A percentile compares a stretch with the other conserved stretches of the same genome.
Conservation (phyloP, 352 stramenopile species). For the Phytophthora nicotianae region DNA sequence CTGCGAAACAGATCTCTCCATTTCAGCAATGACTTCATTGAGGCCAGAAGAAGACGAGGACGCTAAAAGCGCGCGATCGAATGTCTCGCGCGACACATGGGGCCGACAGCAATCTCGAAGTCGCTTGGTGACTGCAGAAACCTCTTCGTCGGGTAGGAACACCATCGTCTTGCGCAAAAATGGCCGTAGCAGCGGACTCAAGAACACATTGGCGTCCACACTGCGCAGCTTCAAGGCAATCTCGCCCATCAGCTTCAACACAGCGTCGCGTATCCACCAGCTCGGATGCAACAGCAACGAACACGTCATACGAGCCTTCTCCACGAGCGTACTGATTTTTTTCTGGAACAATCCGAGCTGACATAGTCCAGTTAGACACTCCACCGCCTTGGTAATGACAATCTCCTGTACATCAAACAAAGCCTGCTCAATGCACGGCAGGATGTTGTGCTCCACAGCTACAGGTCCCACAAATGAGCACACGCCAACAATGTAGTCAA, state of each 20-base stretch:
- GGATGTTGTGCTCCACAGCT: conserved; percentile 95
- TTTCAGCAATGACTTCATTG: conserved; percentile 58
- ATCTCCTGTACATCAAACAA: conserved; percentile 97
- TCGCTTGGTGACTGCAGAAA: conserved; percentile 55
- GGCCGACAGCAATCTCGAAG: conserved; percentile 67
- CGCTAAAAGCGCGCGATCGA: conserved; percentile 79
- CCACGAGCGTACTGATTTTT: conserved; percentile 75
- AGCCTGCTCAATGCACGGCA: conserved; percentile 97
- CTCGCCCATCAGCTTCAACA: conserved; percentile 86
- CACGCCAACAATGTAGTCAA: conserved; percentile 93
- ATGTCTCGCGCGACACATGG: conserved; percentile 84
- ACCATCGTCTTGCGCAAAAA: conserved; percentile 91
- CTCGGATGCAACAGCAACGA: conserved; percentile 88
- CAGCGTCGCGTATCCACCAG: conserved; percentile 89
- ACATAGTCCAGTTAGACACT: conserved; percentile 91
- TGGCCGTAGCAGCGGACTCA: conserved; percentile 86
- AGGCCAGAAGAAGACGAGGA: conserved; percentile 56
- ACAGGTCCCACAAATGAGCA: conserved; percentile 94
- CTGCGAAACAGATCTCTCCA: conserved; percentile 49
- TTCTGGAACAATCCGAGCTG: conserved; percentile 93
- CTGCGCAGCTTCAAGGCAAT: conserved; percentile 88
- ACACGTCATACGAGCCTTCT: conserved; percentile 86
- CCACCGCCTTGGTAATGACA: conserved; percentile 93
- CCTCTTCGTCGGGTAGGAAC: conserved; percentile 69
- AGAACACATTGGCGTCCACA: conserved; percentile 92